Evolutionary conservation across 768 basidiomycete genomes (phyloP).

Genomic region (Tricholoma flavovirens): DNA sequence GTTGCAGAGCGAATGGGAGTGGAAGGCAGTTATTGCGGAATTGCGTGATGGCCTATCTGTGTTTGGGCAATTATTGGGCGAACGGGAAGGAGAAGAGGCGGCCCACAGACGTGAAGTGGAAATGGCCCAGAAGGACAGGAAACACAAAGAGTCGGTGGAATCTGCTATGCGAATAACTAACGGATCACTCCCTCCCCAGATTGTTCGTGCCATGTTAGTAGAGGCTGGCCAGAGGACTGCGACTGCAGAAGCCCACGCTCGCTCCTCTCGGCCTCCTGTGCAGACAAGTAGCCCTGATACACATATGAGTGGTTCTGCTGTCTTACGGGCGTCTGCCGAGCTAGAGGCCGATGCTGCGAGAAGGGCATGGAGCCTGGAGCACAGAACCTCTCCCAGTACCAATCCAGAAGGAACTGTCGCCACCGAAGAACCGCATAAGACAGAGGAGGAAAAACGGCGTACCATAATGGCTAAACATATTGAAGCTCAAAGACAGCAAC

Average conservation of each 20-base stretch:
- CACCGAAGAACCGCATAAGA: not conserved
- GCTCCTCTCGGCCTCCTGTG: not conserved
- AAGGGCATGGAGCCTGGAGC: constrained; percentile 19
- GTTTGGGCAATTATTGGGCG: constrained; percentile 13
- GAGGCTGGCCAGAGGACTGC: not conserved
- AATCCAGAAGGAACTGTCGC: not conserved
- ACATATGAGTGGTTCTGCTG: not conserved
- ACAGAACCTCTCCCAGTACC: constrained; percentile 8
- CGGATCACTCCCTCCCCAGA: not conserved
- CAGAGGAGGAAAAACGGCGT: not conserved
- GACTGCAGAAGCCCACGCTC: not conserved
- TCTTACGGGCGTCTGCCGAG: constrained; percentile 5
- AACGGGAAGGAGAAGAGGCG: constrained; percentile 14
- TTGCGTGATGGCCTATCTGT: constrained; percentile 14
- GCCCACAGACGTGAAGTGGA: constrained; percentile 11
- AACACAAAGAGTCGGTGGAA: constrained; percentile 1
- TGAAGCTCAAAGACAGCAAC: not conserved
- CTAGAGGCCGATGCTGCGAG: constrained; percentile 13
- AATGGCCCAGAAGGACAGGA: constrained; percentile 9
- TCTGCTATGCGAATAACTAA: not conserved
- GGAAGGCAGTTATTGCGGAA: constrained; percentile 6
- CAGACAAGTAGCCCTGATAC: not conserved
- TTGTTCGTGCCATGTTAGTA: not conserved
- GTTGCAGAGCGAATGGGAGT: constrained; percentile 8
- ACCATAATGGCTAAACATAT: not conserved